Base-by-base conservation (phyloP, 2,329 filamentous ascomycete species). In the Botrytis aclada region DNA sequence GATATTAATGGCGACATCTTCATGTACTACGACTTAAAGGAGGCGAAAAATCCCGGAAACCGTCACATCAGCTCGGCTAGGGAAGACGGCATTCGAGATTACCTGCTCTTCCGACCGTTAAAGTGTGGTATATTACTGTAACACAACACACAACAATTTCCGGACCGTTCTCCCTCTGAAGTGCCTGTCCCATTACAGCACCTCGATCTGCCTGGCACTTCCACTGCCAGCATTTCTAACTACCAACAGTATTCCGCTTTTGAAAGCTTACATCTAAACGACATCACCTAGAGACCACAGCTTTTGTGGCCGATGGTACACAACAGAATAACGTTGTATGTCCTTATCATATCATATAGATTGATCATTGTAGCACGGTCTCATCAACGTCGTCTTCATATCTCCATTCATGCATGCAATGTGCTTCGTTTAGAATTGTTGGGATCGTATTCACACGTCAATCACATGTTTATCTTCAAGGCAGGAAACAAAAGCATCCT, bases 391-490 rank as follows among this genome's bases (percentile, higher is more conserved):
- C 47, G 54, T 41, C 32, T 32, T 69, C 65, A 32, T 37, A 67
- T 69, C 47, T 43, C 14, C 29, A 32, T 39, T 39, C n/a, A 56
- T 63, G 41, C n/a, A 56, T 63, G 41, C 43, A 54, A 32, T 29
- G 29, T 56, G 29, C 43, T 18, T 71, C 45, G 60, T 29, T 71
- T 66, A 45, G n/a, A 58, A 54, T 45, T 71, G 70, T 66, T 71
- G 70, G 29, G 70, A 58, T 25, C 29, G 58, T 29, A 47, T 58
- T 61, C 39, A 45, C 41, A 56, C 47, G 14, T 54, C 47, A n/a
- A 54, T 54, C 47, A 54, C 61, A 56, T 39, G 60, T 65, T 56
- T 34, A 65, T 66, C 60, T 43, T 71, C 22, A 6, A 32, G 29
- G 25, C 22, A 47, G 29, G 25, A 32, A 63, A 32, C 16, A 54